Base-by-base conservation (phyloP, 2,329 filamentous ascomycete genomes). In the Dendrostoma leiphaemia region DNA sequence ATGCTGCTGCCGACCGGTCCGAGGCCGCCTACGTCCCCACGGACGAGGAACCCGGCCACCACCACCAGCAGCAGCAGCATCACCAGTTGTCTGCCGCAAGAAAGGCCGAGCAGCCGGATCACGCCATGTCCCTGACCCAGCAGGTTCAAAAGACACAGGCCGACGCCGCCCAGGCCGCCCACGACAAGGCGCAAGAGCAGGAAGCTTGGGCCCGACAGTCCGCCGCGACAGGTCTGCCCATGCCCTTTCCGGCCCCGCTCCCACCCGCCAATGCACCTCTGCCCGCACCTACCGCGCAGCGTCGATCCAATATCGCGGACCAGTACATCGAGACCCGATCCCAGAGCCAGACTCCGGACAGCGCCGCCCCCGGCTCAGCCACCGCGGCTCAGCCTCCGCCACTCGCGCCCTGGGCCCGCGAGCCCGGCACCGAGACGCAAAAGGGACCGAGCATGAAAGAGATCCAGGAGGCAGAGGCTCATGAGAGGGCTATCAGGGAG, bases 381-480 rank as follows among this genome's bases (percentile, higher is more conserved):
- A 67, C 71, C 1, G 66, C 72, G 6, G 66, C 71, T 9, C 76
- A 80, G 59, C 78, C 82, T 2, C 83, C 91, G 4, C 90, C 93
- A 0, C 75, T 97, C 61, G 94, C 94, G 0, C 94, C 94, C 0
- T 99, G 94, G 94, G 94, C 94, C 5, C 94, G 94, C 69, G 91
- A 97, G 60, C 81, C 82, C 3, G 87, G 89, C 46, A 74, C 78
- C 5, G 80, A 84, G 57, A 74, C 81, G 23, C 84, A 90, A 37
- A 95, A 90, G 70, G 92, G 91, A 0, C 94, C 93, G 2, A 97
- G 92, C 57, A 76, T 99, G 59, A 96, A 91, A 73, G 92, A 99
- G 67, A 99, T 99, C 23, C 94, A 99, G 69, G 93, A 96, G 70
- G 88, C 90, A 4, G 94, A 99, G 70, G 93, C 93, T 32, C 90